These are phyloP conservation scores for Globisporangium echinulatum DNA, from an alignment of 352 stramenopile species.

Conservation along the genomic window DNA sequence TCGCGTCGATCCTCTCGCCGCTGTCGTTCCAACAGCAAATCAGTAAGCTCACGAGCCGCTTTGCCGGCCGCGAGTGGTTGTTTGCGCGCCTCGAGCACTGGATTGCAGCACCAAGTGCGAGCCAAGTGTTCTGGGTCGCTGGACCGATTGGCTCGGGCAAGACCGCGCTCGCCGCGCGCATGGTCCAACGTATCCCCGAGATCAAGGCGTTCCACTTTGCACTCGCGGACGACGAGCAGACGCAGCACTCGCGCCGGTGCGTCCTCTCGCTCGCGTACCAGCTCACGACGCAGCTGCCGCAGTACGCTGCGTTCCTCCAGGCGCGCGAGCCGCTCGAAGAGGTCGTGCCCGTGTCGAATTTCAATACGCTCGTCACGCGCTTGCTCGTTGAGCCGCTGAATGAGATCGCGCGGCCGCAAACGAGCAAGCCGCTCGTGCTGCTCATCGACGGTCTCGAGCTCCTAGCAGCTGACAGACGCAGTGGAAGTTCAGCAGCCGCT, in stretches of 20 bases:
- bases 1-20: slow-evolving; percentile 58
- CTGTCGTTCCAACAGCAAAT: slow-evolving; percentile 75
- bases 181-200: slow-evolving; percentile 63
- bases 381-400: slow-evolving; percentile 60
- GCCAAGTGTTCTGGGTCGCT: slow-evolving; percentile 64
- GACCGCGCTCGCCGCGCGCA: slow-evolving; percentile 48
- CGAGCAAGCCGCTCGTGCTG: slow-evolving; percentile 48
- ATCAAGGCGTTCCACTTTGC: slow-evolving; percentile 73
- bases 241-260: slow-evolving; percentile 53
- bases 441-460: slow-evolving; percentile 67
- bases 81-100: slow-evolving; percentile 41
- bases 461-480: not conserved
- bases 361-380: slow-evolving; percentile 39
- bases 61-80: slow-evolving; percentile 57
- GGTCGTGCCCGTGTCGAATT: slow-evolving; percentile 65
- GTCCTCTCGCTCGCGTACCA: slow-evolving; percentile 69
- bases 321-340: slow-evolving; percentile 66
- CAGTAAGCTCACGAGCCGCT: slow-evolving; percentile 58
- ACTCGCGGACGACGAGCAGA: slow-evolving; percentile 68
- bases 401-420: slow-evolving; percentile 45
- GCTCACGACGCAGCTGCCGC: slow-evolving; percentile 63
- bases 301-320: slow-evolving; percentile 62
- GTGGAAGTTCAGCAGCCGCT: slow-evolving; percentile 3
- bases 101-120: slow-evolving; percentile 26
- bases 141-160: slow-evolving; percentile 69